These are phyloP conservation scores for Paracoccidioides brasiliensis DNA, from an alignment of 2,329 filamentous ascomycete genomes.

Conservation along the genomic window DNA sequence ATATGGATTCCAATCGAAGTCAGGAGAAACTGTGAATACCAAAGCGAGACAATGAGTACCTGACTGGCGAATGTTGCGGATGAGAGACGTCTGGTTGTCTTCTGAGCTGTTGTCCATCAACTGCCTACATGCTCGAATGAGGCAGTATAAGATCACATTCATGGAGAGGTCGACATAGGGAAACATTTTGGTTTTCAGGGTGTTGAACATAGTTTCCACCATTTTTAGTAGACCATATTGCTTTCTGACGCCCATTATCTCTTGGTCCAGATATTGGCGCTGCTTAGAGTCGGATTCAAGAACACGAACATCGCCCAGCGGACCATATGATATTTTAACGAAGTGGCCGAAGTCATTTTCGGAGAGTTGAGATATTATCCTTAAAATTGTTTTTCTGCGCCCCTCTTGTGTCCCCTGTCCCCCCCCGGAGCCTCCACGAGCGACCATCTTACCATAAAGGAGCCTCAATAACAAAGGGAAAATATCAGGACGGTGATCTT, in stretches of 20 bases:
- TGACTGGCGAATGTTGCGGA: constrained; percentile 38
- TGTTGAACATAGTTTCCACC: constrained; percentile 73
- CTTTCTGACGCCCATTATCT: constrained; percentile 56
- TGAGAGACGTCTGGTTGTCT: constrained; percentile 20
- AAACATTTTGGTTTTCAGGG: constrained; percentile 60
- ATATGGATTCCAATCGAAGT: constrained; percentile 60
- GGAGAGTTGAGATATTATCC: constrained; percentile 65
- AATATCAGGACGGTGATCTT: constrained; percentile 57
- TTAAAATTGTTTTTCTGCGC: constrained; percentile 58
- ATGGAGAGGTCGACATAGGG: constrained; percentile 57
- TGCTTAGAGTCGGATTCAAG: constrained; percentile 39
- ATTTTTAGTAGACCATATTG: constrained; percentile 88
- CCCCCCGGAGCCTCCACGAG: constrained; percentile 61
- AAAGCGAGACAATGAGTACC: constrained; percentile 73
- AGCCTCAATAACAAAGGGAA: constrained; percentile 80
- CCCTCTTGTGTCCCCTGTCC: constrained; percentile 70
- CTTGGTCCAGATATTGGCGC: constrained; percentile 42
- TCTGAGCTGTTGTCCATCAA: constrained; percentile 16
- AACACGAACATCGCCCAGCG: constrained; percentile 49
- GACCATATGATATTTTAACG: constrained; percentile 66
- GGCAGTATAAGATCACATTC: constrained; percentile 68
- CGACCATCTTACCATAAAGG: constrained; percentile 79
- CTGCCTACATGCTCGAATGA: constrained; percentile 54
- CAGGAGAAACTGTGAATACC: constrained; percentile 60
- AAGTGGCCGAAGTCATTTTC: constrained; percentile 66